phyloP scores from a whole-genome alignment of 441 rosid species.

The Gossypium lobatum region DNA sequence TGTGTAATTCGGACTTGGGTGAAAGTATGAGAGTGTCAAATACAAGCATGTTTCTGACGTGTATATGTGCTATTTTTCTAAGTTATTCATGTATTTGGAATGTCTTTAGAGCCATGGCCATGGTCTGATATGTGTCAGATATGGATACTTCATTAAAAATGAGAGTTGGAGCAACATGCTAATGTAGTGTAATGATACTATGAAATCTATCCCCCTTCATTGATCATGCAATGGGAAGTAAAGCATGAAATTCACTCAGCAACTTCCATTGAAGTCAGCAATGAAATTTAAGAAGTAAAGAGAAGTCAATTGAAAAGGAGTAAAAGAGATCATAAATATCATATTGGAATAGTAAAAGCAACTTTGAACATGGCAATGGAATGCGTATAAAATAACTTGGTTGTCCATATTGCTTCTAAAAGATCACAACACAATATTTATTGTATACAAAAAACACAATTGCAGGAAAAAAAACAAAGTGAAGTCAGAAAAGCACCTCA shows the following conservation, averaged over 20 bases:
- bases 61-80: not conserved
- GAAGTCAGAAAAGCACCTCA: constrained; percentile 58
- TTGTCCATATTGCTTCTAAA: constrained; percentile 6
- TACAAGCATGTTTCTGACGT: not conserved
- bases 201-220: not conserved
- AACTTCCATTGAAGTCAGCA: not conserved
- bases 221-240: not conserved
- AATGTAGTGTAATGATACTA: not conserved
- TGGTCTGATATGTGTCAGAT: not conserved
- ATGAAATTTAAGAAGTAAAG: not conserved
- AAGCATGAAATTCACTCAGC: not conserved
- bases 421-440: constrained; percentile 2
- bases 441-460: constrained; percentile 3
- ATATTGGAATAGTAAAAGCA: not conserved
- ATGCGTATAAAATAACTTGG: not conserved
- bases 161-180: not conserved
- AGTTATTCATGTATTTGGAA: not conserved
- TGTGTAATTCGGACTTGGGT: not conserved
- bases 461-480: constrained; percentile 9
- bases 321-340: constrained; percentile 1
- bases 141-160: not conserved
- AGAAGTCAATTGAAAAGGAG: not conserved
- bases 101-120: not conserved
- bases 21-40: not conserved
- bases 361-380: not conserved